Evolutionary conservation across 2,329 filamentous ascomycete species (phyloP), one percentile per base, ranked within the genome.

Genomic region (Geosmithia flava): DNA sequence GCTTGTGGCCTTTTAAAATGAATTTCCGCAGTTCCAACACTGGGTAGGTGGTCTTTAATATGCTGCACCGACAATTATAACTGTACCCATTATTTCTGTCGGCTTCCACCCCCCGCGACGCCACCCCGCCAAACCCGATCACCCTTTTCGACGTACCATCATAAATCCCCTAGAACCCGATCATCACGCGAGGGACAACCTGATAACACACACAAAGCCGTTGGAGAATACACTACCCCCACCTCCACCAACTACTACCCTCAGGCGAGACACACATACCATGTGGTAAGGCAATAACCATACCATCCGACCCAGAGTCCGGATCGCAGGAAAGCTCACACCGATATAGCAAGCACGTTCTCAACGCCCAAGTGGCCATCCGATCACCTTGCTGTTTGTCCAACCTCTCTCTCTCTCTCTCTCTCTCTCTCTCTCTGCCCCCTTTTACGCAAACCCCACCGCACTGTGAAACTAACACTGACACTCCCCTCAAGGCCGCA

Each of bases 311-410:
- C 40, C 39, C 39, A 5, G 39, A 3, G 15, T n/a, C n/a, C 15
- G 39, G 40, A 42, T n/a, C 7, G n/a, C n/a, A 10, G 40, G 7
- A 19, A 42, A 19, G 7, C 42, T 44, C 13, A 44, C 42, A 44
- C 42, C 7, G n/a, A 11, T 57, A 37, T 11, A 96, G 93, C 75
- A 97, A 97, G 77, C 93, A 98, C 73, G 75, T 98, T 61, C 82
- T 98, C 66, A 98, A 98, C 74, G 93, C 91, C 53, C 93, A 98
- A 70, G 93, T 98, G 60, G 75, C 91, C 50, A 94, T 98, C 69
- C 87, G 93, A 58, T 93, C 90, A 49, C 87, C 90, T 53, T 98
- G 93, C 75, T 98, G 93, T 91, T 78, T 59, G 81, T 68, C 39
- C 42, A 45, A 20, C 46, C 43, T 46, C 33, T 44, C 33, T 23